These are phyloP conservation scores for Yarrowia keelungensis DNA, from an alignment of 805 yeast species.

Conservation along the genomic window DNA sequence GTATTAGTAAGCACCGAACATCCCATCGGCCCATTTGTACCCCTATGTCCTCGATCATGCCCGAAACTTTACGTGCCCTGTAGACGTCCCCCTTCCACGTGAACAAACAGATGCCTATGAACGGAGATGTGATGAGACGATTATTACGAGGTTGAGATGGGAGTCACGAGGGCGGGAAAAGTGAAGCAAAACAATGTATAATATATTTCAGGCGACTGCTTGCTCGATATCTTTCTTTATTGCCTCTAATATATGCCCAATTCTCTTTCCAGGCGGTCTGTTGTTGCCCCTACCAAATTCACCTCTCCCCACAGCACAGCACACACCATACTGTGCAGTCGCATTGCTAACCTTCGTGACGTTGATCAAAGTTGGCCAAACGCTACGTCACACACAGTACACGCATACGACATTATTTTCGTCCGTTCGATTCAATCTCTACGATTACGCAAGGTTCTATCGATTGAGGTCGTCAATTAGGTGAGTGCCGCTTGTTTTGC, in stretches of 20 bases:
- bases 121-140: constrained; percentile 17
- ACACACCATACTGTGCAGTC: constrained; percentile 5
- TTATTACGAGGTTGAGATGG: background rate
- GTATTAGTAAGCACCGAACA: background rate
- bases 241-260: background rate
- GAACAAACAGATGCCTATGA: constrained; percentile 12
- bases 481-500: constrained; percentile 6
- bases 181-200: no score
- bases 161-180: no score
- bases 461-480: constrained; percentile 31
- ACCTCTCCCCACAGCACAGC: constrained; percentile 23
- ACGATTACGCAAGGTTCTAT: background rate
- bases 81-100: constrained; percentile 26
- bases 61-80: constrained; percentile 14
- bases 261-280: background rate
- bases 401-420: constrained; percentile 26
- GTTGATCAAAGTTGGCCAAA: constrained; percentile 34
- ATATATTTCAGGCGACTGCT: no score
- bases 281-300: constrained; percentile 10
- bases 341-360: constrained; percentile 29
- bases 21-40: background rate
- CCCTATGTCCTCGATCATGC: no score
- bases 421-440: constrained; percentile 11
- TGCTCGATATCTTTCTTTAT: no score
- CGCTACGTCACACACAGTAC: constrained; percentile 38